Base-by-base conservation (phyloP, 2,329 filamentous ascomycete species). In the Fusarium liriodendri region DNA sequence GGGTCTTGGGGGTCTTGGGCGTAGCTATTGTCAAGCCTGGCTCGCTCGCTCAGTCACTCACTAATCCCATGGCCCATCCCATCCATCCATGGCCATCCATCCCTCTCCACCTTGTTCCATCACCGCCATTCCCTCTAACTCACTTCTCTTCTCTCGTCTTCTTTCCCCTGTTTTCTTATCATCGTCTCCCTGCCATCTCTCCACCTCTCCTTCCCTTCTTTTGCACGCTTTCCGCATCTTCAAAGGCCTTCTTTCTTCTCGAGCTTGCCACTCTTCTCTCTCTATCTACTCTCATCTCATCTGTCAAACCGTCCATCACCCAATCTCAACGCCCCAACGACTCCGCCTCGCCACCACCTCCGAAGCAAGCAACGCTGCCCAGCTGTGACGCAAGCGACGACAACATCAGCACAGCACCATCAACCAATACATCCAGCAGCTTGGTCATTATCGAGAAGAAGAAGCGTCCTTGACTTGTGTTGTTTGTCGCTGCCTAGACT, bases 161-260 rank as follows among this genome's bases (percentile, higher is more conserved):
- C 77, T 70, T 76, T 75, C 77, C 77, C 78, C 77, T 79, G 76
- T 73, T 70, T 79, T 76, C 78, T 79, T 80, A 78, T 80, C 77
- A 77, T 76, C 74, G 76, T 78, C 72, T 76, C 72, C 75, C 76
- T 76, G 71, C 75, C 75, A 66, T 76, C 73, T 72, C 75, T 78
- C 76, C 78, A 80, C 79, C 79, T 79, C 78, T 74, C 80, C 71
- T 77, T 74, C 79, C 71, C 74, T 72, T 78, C 75, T 70, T 80
- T 78, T 77, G 77, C 77, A 76, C 79, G 77, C 79, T 75, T 78
- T 79, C 76, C 74, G 71, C 76, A 77, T 77, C 75, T 70, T 75
- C 79, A 80, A 79, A 79, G 79, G 72, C 79, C 79, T 79, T 82
- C 79, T 80, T 80, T 79, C 79, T 80, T 79, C 78, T 82, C 77